phyloP scores from a whole-genome alignment of 495 filamentous ascomycete species.

The Tuber calosporum region DNA sequence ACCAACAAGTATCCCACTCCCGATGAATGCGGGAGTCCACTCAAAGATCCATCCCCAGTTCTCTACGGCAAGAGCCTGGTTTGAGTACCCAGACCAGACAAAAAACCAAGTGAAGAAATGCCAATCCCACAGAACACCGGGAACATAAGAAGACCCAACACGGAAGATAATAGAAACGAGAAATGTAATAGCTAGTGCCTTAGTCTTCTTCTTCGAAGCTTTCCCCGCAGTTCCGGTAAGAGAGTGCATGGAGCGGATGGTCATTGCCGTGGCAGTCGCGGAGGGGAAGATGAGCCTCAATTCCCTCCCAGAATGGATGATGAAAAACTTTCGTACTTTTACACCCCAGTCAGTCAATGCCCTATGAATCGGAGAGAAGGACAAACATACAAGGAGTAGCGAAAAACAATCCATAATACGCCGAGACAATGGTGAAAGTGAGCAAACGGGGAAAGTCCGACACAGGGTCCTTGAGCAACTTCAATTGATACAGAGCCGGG shows the following conservation, averaged over 20 bases:
- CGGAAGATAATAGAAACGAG: slow-evolving; percentile 48
- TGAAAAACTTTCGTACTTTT: slow-evolving; percentile 59
- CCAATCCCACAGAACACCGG: slow-evolving; percentile 62
- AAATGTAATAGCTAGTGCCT: slow-evolving; percentile 52
- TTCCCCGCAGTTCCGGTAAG: slow-evolving; percentile 47
- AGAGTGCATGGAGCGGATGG: slow-evolving; percentile 59
- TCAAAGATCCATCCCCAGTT: slow-evolving; percentile 62
- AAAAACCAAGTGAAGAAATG: slow-evolving; percentile 59
- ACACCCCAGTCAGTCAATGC: slow-evolving; percentile 12
- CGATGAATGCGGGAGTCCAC: slow-evolving; percentile 62
- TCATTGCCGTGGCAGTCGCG: slow-evolving; percentile 56
- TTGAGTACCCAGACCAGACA: slow-evolving; percentile 55
- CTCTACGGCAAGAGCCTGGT: slow-evolving; percentile 53
- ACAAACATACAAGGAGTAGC: slow-evolving; percentile 49
- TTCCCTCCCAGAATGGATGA: slow-evolving; percentile 58
- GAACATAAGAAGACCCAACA: slow-evolving; percentile 55
- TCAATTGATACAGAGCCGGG: slow-evolving; percentile 57
- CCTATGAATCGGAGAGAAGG: neutral
- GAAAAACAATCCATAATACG: slow-evolving; percentile 64
- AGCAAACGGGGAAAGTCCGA: slow-evolving; percentile 55
- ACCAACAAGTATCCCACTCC: slow-evolving; percentile 59
- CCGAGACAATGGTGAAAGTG: slow-evolving; percentile 55
- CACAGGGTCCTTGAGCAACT: slow-evolving; percentile 49
- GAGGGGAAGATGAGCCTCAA: slow-evolving; percentile 57
- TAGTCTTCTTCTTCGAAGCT: slow-evolving; percentile 56